A percentile compares a stretch with the other conserved stretches of the same genome.
Evolutionary conservation across 2,329 filamentous ascomycete genomes (phyloP).

Genomic region (Diaporthe caulivora): DNA sequence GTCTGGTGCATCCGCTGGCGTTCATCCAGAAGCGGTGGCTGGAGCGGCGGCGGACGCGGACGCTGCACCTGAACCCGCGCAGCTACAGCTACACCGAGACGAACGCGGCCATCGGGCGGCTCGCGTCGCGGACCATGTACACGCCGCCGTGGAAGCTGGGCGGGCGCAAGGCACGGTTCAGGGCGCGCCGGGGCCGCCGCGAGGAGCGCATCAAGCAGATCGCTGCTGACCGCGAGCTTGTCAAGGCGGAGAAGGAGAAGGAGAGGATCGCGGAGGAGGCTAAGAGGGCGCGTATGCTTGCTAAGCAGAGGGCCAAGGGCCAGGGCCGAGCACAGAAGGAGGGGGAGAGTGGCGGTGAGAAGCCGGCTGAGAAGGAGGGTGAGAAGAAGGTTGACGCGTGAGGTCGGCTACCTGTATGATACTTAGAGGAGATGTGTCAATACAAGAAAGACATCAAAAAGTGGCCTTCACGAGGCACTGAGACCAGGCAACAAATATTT

Average conservation of each 20-base stretch:
- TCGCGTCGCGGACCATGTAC: constrained; percentile 64
- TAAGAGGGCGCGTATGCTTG: constrained; percentile 42
- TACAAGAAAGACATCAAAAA: neutral
- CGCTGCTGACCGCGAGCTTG: constrained; percentile 43
- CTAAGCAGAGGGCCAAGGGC: constrained; percentile 41
- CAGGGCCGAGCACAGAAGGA: constrained; percentile 34
- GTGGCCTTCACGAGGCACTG: neutral
- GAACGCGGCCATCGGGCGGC: constrained; percentile 69
- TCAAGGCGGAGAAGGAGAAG: constrained; percentile 44
- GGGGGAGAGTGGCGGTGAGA: constrained; percentile 12
- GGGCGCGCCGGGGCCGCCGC: constrained; percentile 42
- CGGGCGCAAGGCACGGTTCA: constrained; percentile 63
- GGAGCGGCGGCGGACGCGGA: constrained; percentile 51
- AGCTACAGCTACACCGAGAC: constrained; percentile 72
- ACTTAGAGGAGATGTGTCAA: constrained; percentile 23
- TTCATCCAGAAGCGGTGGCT: constrained; percentile 40
- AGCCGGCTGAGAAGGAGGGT: neutral
- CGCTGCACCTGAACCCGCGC: constrained; percentile 60
- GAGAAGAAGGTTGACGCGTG: constrained; percentile 18
- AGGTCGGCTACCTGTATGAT: constrained; percentile 14
- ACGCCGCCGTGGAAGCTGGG: constrained; percentile 62
- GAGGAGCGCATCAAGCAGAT: constrained; percentile 37
- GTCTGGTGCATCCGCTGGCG: constrained; percentile 30
- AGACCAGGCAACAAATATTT: no score
- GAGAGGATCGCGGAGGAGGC: constrained; percentile 40